Evolutionary conservation across 768 basidiomycete species (phyloP).

Genomic region (Cyathus striatus): DNA sequence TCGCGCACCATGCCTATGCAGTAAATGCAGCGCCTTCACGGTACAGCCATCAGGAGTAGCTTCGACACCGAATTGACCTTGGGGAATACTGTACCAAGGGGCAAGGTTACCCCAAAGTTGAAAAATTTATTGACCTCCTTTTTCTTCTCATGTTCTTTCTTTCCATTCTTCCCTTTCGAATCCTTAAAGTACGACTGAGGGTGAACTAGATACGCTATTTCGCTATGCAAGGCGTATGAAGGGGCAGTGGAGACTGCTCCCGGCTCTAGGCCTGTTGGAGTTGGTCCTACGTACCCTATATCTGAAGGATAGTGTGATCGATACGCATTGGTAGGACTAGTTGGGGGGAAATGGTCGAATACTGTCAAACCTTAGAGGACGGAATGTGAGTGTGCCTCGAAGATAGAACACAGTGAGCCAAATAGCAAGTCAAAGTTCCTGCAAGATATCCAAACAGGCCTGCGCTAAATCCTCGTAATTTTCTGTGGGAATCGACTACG

Average conservation of each 20-base stretch:
- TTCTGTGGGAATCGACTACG: too few relatives aligned
- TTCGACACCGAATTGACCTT: conserved; percentile 65
- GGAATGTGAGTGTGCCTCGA: too few relatives aligned
- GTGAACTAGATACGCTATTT: conserved; percentile 57
- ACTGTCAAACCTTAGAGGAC: too few relatives aligned
- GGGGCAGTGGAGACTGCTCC: conserved; percentile 71
- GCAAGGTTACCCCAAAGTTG: conserved; percentile 81
- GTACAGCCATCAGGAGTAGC: conserved; percentile 67
- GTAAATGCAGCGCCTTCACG: conserved; percentile 69
- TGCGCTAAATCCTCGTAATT: too few relatives aligned
- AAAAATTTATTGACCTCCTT: conserved; percentile 57
- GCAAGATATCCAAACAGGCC: too few relatives aligned
- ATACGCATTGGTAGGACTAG: conserved; percentile 71
- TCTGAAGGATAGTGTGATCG: conserved; percentile 72
- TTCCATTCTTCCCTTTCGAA: conserved; percentile 21
- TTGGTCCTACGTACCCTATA: conserved; percentile 73
- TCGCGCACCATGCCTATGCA: conserved; percentile 80
- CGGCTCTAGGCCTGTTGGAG: conserved; percentile 77
- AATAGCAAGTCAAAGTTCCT: too few relatives aligned
- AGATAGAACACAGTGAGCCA: too few relatives aligned
- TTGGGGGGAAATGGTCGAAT: too few relatives aligned
- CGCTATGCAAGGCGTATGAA: conserved; percentile 72
- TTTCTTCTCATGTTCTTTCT: conserved; percentile 19
- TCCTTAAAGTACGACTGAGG: too few relatives aligned
- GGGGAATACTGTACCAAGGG: conserved; percentile 77